Conservation (phyloP, 2,329 filamentous ascomycete species). For the Colletotrichum sp. region DNA sequence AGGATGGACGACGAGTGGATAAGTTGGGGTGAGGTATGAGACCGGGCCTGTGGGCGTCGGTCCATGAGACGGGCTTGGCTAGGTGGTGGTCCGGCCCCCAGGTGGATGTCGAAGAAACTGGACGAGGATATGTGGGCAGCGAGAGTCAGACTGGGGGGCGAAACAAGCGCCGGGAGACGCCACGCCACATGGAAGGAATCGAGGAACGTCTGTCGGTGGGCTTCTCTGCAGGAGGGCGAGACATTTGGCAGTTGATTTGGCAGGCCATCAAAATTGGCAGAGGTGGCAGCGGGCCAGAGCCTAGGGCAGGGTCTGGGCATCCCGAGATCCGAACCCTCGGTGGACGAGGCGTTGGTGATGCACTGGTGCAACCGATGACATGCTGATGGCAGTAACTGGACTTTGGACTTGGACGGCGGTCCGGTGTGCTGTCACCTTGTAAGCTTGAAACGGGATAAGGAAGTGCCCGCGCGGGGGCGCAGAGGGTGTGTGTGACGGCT, state of each 20-base stretch:
- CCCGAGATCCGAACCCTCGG: constrained; percentile 15
- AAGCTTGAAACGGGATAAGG: constrained; percentile 12
- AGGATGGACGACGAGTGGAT: not conserved
- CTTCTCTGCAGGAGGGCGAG: constrained; percentile 15
- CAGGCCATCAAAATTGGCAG: not conserved
- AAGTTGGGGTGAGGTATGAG: not conserved
- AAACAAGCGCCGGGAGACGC: constrained; percentile 18
- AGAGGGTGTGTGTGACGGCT: not conserved
- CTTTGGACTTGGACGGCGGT: not conserved
- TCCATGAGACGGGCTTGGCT: constrained; percentile 11
- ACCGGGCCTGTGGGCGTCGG: constrained; percentile 12
- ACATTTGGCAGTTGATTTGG: not conserved
- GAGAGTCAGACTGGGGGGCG: not conserved
- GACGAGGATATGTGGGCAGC: not conserved
- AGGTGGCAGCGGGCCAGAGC: not conserved
- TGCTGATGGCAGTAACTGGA: not conserved
- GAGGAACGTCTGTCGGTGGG: not conserved
- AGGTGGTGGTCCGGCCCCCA: not conserved
- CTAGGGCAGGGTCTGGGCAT: not conserved
- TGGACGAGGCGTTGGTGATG: not conserved
- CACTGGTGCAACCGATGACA: not conserved
- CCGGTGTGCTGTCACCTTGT: constrained; percentile 2
- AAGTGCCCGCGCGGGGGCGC: constrained; percentile 16
- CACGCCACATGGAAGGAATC: constrained; percentile 13
- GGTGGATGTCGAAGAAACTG: not conserved